Evolutionary conservation across 768 basidiomycete genomes (phyloP).

Genomic region (Daedaleopsis nitida): DNA sequence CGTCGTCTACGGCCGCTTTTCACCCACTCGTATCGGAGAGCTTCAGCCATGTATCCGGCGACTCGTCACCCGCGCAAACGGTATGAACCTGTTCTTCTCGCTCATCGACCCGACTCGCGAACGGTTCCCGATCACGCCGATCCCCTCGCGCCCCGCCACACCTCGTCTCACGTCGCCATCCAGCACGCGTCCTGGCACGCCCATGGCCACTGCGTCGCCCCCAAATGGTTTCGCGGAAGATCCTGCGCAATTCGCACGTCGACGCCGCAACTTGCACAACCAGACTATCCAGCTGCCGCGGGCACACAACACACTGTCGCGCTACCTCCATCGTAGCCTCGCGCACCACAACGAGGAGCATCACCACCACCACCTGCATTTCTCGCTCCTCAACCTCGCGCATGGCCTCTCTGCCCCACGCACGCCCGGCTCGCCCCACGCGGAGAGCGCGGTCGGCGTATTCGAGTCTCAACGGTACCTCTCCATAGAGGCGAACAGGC

Average conservation of each 20-base stretch:
- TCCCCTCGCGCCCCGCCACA: slow-evolving; percentile 39
- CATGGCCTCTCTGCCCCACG: slow-evolving; percentile 20
- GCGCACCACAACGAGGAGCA: slow-evolving; percentile 20
- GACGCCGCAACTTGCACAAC: slow-evolving; percentile 6
- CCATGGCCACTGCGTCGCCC: slow-evolving; percentile 6
- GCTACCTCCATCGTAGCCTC: slow-evolving; percentile 15
- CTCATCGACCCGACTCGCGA: slow-evolving; percentile 66
- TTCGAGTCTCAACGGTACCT: slow-evolving; percentile 75
- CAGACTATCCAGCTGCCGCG: slow-evolving; percentile 7
- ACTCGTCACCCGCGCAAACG: slow-evolving; percentile 59
- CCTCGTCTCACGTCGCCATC: slow-evolving; percentile 29
- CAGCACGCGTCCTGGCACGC: slow-evolving; percentile 38
- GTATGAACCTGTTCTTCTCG: slow-evolving; percentile 61
- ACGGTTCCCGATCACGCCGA: slow-evolving; percentile 43
- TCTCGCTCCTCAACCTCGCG: slow-evolving; percentile 29
- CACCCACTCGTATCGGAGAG: slow-evolving; percentile 53
- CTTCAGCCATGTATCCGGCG: slow-evolving; percentile 53
- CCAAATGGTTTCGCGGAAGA: slow-evolving; percentile 3
- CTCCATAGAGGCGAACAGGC: slow-evolving; percentile 59
- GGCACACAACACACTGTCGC: slow-evolving; percentile 19
- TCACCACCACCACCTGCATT: slow-evolving; percentile 26
- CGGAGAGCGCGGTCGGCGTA: slow-evolving; percentile 64
- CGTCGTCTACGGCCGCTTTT: slow-evolving; percentile 59
- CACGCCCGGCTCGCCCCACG: slow-evolving; percentile 5
- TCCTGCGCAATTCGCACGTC: slow-evolving; percentile 4